Evolutionary conservation across 1,139 yeast genomes (phyloP).

Genomic region (Keqinozyma sinolaborantium): DNA sequence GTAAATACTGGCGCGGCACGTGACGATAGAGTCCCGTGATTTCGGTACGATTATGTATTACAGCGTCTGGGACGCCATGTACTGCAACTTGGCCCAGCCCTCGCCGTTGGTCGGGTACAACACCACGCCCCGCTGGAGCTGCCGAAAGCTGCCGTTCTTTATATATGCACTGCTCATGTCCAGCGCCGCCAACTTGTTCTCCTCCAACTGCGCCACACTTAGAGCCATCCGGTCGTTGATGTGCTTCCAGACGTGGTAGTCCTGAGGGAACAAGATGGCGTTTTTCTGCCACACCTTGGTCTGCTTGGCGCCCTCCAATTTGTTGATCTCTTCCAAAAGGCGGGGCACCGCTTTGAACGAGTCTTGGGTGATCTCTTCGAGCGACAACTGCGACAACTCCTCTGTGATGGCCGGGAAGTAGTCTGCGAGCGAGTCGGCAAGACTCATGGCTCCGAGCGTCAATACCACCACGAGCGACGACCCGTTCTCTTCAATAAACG

Average conservation of each 20-base stretch:
- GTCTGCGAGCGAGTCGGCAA: slow-evolving; percentile 59
- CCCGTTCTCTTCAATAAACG: slow-evolving; percentile 61
- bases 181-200: slow-evolving; percentile 49
- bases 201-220: slow-evolving; percentile 43
- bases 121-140: slow-evolving; percentile 55
- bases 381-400: slow-evolving; percentile 54
- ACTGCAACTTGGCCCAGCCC: slow-evolving; percentile 1
- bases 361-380: slow-evolving; percentile 49
- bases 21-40: too few species aligned
- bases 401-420: slow-evolving; percentile 62
- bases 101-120: slow-evolving; percentile 22
- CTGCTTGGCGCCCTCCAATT: slow-evolving; percentile 17
- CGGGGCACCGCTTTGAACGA: slow-evolving; percentile 54
- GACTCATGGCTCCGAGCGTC: slow-evolving; percentile 76
- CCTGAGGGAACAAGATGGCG: slow-evolving; percentile 73
- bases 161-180: slow-evolving; percentile 53
- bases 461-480: slow-evolving; percentile 63
- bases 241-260: slow-evolving; percentile 63
- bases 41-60: too few species aligned
- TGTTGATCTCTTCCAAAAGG: slow-evolving; percentile 50
- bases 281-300: slow-evolving; percentile 59
- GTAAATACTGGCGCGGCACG: too few species aligned
- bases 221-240: slow-evolving; percentile 48
- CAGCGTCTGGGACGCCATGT: too few species aligned
- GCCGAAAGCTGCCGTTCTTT: slow-evolving; percentile 43